Evolutionary conservation across 768 basidiomycete species (phyloP), one percentile per base, ranked within the genome.

Genomic region (Paxillus involutus): DNA sequence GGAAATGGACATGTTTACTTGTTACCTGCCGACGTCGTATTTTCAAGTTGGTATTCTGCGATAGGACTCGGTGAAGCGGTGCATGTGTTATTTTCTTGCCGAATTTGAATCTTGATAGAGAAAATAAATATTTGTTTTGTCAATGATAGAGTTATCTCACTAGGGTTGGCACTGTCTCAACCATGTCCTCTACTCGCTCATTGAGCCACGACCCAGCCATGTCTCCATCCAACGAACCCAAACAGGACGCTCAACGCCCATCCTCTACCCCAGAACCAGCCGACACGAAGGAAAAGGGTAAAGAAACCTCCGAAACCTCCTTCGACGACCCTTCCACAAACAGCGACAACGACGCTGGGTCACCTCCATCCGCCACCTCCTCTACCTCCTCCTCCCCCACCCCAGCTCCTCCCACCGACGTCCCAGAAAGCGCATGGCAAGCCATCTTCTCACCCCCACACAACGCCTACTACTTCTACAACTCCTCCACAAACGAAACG

Each of bases 381-480:
- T 19, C 52, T 41, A n/a, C 56, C 1, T 36, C 63, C 14, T 17
- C 63, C 12, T 16, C 58, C 6, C 35, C 57, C 5, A 36, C 51
- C 19, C 45, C 60, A 46, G 53, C 45, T 29, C 55, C 39, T 49
- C 59, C 43, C 43, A 57, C 49, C 51, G 61, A 32, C 59, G 60
- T 65, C 50, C 65, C 66, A 17, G 63, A 61, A 16, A 63, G 64
- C 49, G 71, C 80, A 26, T 93, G 91, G 91, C 91, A 92, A 69
- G 91, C 91, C 36, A 79, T 94, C 30, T 93, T 79, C 72, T 85
- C 90, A 1, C 82, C 89, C 1, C 77, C 85, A 56, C 83, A 89
- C 74, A 88, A 81, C 69, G 78, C 88, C 10, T 94, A 94, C 72
- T 94, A 94, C 70, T 94, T 92, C 75, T 89, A 79, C 78, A 94